Conservation (phyloP, 108 stramenopile species). For the Nitzschia sp. region DNA sequence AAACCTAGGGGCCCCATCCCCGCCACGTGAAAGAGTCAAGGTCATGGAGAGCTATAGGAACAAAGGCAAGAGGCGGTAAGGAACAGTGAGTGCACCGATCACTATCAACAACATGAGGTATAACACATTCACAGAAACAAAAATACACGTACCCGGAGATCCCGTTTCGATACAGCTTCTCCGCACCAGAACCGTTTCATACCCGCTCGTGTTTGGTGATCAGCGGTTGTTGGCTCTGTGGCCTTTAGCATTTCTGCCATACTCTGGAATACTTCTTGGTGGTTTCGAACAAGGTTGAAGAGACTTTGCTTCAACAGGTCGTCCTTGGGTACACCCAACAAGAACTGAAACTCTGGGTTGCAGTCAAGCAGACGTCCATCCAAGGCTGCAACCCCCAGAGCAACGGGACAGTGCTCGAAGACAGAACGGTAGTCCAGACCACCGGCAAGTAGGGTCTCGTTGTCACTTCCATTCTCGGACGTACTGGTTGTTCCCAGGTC, state of each 20-base stretch:
- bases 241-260: constrained; percentile 74
- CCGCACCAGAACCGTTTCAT: constrained; percentile 33
- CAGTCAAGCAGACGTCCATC: constrained; percentile 82
- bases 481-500: constrained; percentile 7
- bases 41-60: constrained; percentile 56
- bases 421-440: constrained; percentile 74
- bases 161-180: constrained; percentile 29
- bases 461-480: constrained; percentile 38
- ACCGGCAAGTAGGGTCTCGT: constrained; percentile 63
- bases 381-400: constrained; percentile 73
- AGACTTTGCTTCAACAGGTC: constrained; percentile 51
- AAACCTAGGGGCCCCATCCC: constrained; percentile 73
- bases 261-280: constrained; percentile 77
- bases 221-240: constrained; percentile 16
- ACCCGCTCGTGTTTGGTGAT: not conserved
- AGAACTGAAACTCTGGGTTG: constrained; percentile 64
- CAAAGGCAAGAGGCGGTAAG: not conserved
- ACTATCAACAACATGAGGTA: not conserved
- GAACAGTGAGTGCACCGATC: not conserved
- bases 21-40: constrained; percentile 58
- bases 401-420: constrained; percentile 71
- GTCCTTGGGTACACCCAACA: constrained; percentile 51
- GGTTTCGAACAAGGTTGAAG: constrained; percentile 74
- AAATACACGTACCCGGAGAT: constrained; percentile 23
- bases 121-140: not conserved